A percentile compares a stretch with the other conserved stretches of the same genome.
These are phyloP conservation scores for Macrolepiota fuliginosa DNA, from an alignment of 768 basidiomycete genomes.

Conservation along the genomic window DNA sequence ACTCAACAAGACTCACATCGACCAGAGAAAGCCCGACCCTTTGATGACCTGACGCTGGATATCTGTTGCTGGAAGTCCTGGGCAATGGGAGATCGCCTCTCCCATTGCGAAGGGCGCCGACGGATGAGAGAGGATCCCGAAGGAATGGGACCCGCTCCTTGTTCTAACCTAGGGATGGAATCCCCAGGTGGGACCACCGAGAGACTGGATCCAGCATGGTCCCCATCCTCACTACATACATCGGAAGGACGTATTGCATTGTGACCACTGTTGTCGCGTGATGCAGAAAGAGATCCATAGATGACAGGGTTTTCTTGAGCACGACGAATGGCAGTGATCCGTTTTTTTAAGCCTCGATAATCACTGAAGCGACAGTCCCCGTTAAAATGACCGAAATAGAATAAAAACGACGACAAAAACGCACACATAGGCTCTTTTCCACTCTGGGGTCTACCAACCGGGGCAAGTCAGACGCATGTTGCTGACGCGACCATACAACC, in stretches of 20 bases:
- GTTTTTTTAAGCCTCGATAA: conserved; percentile 69
- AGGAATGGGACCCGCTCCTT: not conserved
- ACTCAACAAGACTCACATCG: conserved; percentile 12
- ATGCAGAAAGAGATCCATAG: conserved; percentile 17
- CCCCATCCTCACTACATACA: not conserved
- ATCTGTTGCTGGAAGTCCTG: not conserved
- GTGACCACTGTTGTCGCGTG: not conserved
- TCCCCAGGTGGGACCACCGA: conserved; percentile 3
- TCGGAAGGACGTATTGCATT: conserved; percentile 9
- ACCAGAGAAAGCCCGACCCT: conserved; percentile 6
- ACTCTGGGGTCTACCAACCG: conserved; percentile 62
- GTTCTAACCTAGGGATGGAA: not conserved
- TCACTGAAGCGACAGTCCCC: conserved; percentile 40
- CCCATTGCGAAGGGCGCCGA: conserved; percentile 1
- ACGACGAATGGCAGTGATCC: conserved; percentile 53
- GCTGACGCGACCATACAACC: not conserved
- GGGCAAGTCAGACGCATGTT: not conserved
- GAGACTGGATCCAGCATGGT: not conserved
- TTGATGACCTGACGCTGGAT: not conserved
- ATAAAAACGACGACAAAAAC: not conserved
- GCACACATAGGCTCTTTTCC: conserved; percentile 67
- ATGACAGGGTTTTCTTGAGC: conserved; percentile 27
- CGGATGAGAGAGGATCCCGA: not conserved
- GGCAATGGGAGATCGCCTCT: not conserved
- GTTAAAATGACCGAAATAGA: conserved; percentile 5